phyloP scores from a whole-genome alignment of 1,284 basidiomycete genomes.

The Cryptococcus sp. region DNA sequence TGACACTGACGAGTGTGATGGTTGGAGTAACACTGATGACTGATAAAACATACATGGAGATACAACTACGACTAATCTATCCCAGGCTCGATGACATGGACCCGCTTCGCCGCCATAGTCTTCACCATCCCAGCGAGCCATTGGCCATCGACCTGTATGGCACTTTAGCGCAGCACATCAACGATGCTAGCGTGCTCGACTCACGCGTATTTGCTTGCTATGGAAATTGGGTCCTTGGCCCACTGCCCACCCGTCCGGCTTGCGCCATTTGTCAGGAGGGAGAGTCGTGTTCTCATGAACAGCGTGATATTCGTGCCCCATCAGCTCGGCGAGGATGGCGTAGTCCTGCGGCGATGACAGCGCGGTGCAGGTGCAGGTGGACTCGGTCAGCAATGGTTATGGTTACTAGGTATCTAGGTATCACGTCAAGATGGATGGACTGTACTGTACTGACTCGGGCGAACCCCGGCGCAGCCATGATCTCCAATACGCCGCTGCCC shows the following conservation, averaged over 20 bases:
- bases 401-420: not conserved
- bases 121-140: constrained; percentile 19
- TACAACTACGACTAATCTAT: not conserved
- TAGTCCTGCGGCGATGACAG: constrained; percentile 16
- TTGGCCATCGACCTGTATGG: constrained; percentile 18
- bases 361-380: not conserved
- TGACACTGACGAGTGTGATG: too few species aligned
- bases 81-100: constrained; percentile 10
- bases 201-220: constrained; percentile 15
- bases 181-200: not conserved
- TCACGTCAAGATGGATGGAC: not conserved
- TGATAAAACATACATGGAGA: not conserved
- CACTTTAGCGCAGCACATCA: not conserved
- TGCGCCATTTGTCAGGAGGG: constrained; percentile 21
- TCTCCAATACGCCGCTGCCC: constrained; percentile 26
- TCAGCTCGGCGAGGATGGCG: constrained; percentile 26
- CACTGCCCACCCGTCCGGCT: constrained; percentile 17
- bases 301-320: constrained; percentile 31
- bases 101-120: constrained; percentile 14
- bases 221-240: constrained; percentile 22
- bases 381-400: not conserved
- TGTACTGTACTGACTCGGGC: not conserved
- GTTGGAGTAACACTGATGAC: too few species aligned
- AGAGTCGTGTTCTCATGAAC: constrained; percentile 30
- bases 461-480: constrained; percentile 11